Evolutionary conservation across 345 rosid genomes (phyloP), one percentile per base, ranked within the genome.

Genomic region (Corymbia maculata): DNA sequence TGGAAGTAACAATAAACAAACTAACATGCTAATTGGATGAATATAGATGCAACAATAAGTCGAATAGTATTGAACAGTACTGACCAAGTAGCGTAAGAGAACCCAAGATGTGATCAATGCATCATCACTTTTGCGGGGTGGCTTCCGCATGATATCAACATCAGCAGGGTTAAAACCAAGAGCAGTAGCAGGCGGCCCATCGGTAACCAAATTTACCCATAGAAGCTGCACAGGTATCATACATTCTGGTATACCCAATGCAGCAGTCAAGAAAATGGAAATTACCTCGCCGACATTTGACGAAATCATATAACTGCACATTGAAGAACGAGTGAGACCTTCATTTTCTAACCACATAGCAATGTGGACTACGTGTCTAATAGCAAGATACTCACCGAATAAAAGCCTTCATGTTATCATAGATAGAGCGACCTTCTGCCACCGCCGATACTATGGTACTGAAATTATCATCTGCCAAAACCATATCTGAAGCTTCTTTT

Each of bases 111-210:
- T 95, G 22, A 95, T 94, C 86, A 97, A 95, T 55, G 93, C 88
- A 89, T 97, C 99, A 22, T 96, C 94, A 90, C 94, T 95, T 92
- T 92, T 97, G 64, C 98, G 96, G 6, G 98, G 98, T 5, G 98
- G 96, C 87, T 95, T 97, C 89, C 52, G 92, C 99, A 96, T 97
- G 52, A 96, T 94, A 89, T 95, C 98, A 91, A 93, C 92, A 92
- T 97, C 99, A 87, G 98, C 94, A 80, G 98, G 98, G 86, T 97
- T 97, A 86, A 97, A 97, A 44, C 99, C 99, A 86, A 97, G 96
- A 17, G 98, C 98, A 44, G 98, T 97, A n/a, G 99, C 99, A 14
- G 99, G 99, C 15, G 97, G 98, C 79, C 99, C 98, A 90, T 97
- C 99, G 9, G 99, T 97, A 26, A 97, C 99, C 87, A 97, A 91